Evolutionary conservation across 768 basidiomycete species (phyloP), one percentile per base, ranked within the genome.

Genomic region (Trametes elegans): DNA sequence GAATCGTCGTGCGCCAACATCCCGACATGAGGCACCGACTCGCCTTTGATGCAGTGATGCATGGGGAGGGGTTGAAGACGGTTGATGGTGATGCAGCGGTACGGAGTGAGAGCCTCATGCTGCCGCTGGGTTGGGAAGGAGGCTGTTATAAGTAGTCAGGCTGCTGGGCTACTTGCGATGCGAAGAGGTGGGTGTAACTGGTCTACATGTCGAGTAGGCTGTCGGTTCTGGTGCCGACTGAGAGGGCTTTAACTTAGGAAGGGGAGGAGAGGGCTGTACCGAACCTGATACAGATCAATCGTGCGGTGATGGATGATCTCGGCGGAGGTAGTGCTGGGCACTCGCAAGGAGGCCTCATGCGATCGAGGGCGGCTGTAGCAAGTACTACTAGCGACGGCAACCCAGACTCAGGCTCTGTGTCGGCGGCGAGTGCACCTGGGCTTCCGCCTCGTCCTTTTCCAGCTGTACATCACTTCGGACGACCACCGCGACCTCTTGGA

Each of bases 281-380:
- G 51, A 31, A 44, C 11, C 19, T 59, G 57, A 59, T 54, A 59
- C 29, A 53, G 53, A 54, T 49, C 53, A 54, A 10, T 49, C 35
- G 42, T 42, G 32, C 52, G 14, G 28, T 57, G 49, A 59, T 59
- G 57, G 53, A 39, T 59, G 48, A 53, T 59, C 57, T 42, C 41
- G 57, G 52, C 51, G 48, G 38, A 34, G 47, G 21, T 26, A 5
- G 21, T 26, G 42, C 52, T 53, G 53, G 52, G 51, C 52, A 59
- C n/a, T n/a, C n/a, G n/a, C n/a, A n/a, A 49, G 53, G 53, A 53
- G 50, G 57, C 48, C 52, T 48, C 51, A 58, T 49, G 51, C 40
- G 40, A 27, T 42, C 51, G 40, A 40, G 45, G 42, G 57, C 47
- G 44, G 56, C 47, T 43, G 55, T 50, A 43, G 55, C 46, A 50